Evolutionary conservation across 1,284 basidiomycete genomes (phyloP), one percentile per base, ranked within the genome.

Genomic region (Irpex sp.): DNA sequence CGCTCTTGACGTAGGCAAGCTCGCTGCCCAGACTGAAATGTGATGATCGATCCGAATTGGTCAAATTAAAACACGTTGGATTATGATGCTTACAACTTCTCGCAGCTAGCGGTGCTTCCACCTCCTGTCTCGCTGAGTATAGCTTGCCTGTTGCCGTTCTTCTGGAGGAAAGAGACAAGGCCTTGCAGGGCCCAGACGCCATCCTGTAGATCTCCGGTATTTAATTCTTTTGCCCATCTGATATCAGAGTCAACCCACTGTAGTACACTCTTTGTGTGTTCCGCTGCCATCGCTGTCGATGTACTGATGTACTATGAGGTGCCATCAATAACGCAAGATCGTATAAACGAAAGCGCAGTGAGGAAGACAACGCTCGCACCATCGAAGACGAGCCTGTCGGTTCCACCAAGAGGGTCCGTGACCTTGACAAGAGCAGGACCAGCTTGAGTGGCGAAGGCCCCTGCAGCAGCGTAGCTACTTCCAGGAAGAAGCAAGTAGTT

Each of bases 121-220:
- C 88, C 89, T 45, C 90, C 89, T 42, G 88, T 90, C 80, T 91
- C 90, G 70, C 85, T 86, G 27, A 90, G 80, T 74, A 91, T 81
- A 2, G 89, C 89, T 76, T 89, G 87, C 63, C 89, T 84, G 76
- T 86, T 84, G 32, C 87, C 87, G 74, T 87, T 87, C 18, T 77
- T 66, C 71, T 86, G 76, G 54, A 91, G 81, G 82, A 85, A 90
- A 58, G 75, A 75, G 45, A 85, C 84, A 20, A 90, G 84, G 15
- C 82, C 83, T 56, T 81, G 80, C 70, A 89, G 78, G 10, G 86
- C 83, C 68, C 81, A 80, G 54, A 88, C 83, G 73, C 88, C 89
- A 79, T 86, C 83, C 80, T 82, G 4, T 13, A 10, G 45, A 20
- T 27, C 20, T 9, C 11, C 5, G 1, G 3, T 54, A 20, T 42